Evolutionary conservation across 495 filamentous ascomycete species (phyloP), one percentile per base, ranked within the genome.

Genomic region (Penicillium angulare): DNA sequence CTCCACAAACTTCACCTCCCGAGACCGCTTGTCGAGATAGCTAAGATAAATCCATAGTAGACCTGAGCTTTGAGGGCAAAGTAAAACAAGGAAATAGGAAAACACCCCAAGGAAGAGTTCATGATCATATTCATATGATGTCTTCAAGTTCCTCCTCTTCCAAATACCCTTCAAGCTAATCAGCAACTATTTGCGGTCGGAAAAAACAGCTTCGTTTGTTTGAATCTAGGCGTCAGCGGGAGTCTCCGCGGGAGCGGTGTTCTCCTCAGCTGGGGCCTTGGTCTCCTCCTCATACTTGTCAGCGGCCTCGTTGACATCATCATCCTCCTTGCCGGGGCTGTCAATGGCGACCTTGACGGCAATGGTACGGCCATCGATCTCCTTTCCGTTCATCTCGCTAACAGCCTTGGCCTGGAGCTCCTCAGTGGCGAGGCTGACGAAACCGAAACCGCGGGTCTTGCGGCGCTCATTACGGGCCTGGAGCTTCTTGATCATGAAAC

Each of bases 401-500:
- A 97, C 92, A 44, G 95, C 93, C 84, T 97, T 95, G 76, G 92
- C 83, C 80, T 98, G 93, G 54, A 92, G 72, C 69, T 96, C 92
- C 78, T 98, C 92, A 7, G 92, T 95, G 42, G 85, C 86, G 33
- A 97, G 84, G 55, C 90, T 97, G 51, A 98, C 95, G 71, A 98
- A 98, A 43, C 93, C 93, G 70, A 98, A 98, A 42, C 93, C 93
- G 75, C 93, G 93, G 45, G 95, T 95, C 87, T 98, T 98, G 80
- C 93, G 95, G 53, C 92, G 87, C 78, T 98, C 93, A 57, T 91
- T 91, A 61, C 93, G 92, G 56, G 89, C 89, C 76, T 95, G 92
- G 47, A 98, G 90, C 80, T 97, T 98, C 84, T 95, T 95, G 75
- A 98, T 92, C 93, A 98, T 98, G 83, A 96, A 98, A 57, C 91